phyloP scores from a whole-genome alignment of 306 rosid species.

The Quillaja saponaria region DNA sequence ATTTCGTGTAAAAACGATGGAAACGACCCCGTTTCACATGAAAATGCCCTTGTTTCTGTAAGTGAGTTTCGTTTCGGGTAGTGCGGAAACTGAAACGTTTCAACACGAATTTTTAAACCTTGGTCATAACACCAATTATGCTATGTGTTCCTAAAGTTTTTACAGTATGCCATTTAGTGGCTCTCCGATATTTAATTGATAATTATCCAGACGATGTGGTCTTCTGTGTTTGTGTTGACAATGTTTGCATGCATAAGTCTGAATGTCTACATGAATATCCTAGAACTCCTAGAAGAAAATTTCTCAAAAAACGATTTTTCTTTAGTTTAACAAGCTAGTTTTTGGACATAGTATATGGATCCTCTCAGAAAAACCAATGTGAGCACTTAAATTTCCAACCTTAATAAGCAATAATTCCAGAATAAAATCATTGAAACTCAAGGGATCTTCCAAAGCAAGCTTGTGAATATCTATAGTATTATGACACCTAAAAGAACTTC shows the following conservation, averaged over 20 bases:
- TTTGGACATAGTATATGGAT: neutral
- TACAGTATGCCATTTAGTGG: neutral
- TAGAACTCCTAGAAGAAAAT: neutral
- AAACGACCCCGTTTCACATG: too few species aligned
- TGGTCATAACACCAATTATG: too few species aligned
- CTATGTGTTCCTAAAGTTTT: neutral
- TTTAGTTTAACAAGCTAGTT: too few species aligned
- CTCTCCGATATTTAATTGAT: neutral
- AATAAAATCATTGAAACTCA: neutral
- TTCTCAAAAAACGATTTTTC: neutral
- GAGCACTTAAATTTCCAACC: neutral
- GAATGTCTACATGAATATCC: neutral
- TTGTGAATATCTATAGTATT: neutral
- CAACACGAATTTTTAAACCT: too few species aligned
- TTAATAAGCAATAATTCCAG: neutral
- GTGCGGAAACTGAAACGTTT: too few species aligned
- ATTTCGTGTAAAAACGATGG: too few species aligned
- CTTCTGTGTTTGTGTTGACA: too few species aligned
- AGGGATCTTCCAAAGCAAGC: neutral
- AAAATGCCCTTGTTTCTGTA: too few species aligned
- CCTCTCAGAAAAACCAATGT: neutral
- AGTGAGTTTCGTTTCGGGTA: too few species aligned
- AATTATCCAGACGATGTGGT: neutral
- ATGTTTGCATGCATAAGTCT: constrained; percentile 8
- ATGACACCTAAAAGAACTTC: constrained; percentile 1